phyloP scores from a whole-genome alignment of 164 flowering plant genomes.

The Aristolochia californica region DNA sequence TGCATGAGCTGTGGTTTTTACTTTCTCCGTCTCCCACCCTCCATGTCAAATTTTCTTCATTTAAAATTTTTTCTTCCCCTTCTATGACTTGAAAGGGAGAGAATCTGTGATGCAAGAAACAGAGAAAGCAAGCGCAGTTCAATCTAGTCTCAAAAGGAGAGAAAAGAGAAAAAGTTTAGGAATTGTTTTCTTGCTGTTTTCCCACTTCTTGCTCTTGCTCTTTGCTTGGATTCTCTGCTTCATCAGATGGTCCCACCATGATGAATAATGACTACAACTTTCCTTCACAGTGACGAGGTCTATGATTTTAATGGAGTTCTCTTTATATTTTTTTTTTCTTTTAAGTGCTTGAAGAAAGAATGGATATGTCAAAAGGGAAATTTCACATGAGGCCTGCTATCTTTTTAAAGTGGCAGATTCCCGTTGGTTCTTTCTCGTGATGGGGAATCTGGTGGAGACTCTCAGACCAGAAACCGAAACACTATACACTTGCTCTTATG shows the following conservation, averaged over 20 bases:
- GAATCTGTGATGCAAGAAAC: constrained; percentile 54
- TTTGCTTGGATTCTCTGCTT: constrained; percentile 48
- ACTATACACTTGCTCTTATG: constrained; percentile 2
- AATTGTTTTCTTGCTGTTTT: constrained; percentile 52
- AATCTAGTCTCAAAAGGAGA: constrained; percentile 43
- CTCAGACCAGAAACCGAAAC: constrained; percentile 26
- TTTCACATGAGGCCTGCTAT: constrained; percentile 8
- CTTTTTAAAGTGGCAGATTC: constrained; percentile 47
- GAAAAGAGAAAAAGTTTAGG: constrained; percentile 29
- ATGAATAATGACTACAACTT: constrained; percentile 51
- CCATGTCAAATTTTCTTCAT: constrained; percentile 7
- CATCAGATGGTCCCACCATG: constrained; percentile 54
- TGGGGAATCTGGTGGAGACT: constrained; percentile 63
- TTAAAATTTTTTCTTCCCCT: constrained; percentile 9
- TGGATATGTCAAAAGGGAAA: constrained; percentile 13
- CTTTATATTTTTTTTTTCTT: constrained; percentile 17
- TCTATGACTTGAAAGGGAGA: constrained; percentile 49
- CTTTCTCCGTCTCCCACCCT: constrained; percentile 23
- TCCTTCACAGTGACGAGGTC: constrained; percentile 27
- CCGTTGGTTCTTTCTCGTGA: constrained; percentile 50
- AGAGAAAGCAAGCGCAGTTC: constrained; percentile 47
- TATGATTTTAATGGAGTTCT: constrained; percentile 26
- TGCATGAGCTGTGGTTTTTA: constrained; percentile 52
- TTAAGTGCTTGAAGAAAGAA: constrained; percentile 32
- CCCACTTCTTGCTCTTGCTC: constrained; percentile 16